These are phyloP conservation scores for Jackrogersella multiformis DNA, from an alignment of 495 filamentous ascomycete genomes.

Conservation along the genomic window DNA sequence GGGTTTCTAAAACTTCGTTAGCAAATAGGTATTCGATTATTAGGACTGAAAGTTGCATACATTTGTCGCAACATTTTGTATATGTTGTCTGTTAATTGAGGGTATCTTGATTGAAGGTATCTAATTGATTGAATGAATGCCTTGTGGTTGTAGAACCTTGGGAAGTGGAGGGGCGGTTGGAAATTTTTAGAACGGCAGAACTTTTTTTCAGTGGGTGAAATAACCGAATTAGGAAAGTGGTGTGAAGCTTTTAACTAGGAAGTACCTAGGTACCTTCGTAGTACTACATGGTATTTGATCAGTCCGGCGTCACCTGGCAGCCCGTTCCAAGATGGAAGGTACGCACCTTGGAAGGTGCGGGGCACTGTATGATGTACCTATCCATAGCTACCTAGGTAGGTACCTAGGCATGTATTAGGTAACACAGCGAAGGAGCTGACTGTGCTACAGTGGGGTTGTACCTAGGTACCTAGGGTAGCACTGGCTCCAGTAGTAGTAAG, in stretches of 20 bases:
- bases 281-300: too few relatives aligned
- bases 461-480: too few relatives aligned
- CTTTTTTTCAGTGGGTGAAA: constrained; percentile 19
- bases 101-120: not conserved
- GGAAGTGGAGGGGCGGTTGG: constrained; percentile 28
- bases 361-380: too few relatives aligned
- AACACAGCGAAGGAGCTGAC: too few relatives aligned
- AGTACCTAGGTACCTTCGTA: not conserved
- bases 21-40: not conserved
- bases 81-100: constrained; percentile 12
- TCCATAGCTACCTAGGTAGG: too few relatives aligned
- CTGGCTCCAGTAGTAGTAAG: too few relatives aligned
- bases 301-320: constrained; percentile 4
- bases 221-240: constrained; percentile 12
- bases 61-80: constrained; percentile 37
- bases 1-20: constrained; percentile 71
- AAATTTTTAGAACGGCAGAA: constrained; percentile 43
- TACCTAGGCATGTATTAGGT: too few relatives aligned
- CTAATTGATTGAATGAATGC: not conserved
- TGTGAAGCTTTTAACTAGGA: not conserved
- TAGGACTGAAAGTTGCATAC: not conserved
- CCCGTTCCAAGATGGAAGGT: too few relatives aligned
- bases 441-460: too few relatives aligned
- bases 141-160: constrained; percentile 4
- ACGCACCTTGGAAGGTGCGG: too few relatives aligned